A percentile compares a stretch with the other conserved stretches of the same genome.
Evolutionary conservation across 768 basidiomycete species (phyloP).

Genomic region (Terana coerulea): DNA sequence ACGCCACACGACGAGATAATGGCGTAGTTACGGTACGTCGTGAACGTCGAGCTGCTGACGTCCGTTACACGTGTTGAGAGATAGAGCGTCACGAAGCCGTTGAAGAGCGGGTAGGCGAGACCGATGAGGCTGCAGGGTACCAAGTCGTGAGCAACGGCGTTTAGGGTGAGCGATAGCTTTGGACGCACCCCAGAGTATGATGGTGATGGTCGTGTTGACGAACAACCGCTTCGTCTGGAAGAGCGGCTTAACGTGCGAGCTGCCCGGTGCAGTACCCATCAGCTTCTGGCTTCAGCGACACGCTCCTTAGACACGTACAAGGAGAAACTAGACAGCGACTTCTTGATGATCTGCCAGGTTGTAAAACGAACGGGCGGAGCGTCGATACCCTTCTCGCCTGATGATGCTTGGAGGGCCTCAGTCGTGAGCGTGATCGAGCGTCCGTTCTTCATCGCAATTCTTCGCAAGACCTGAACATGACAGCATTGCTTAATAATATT

Average conservation of each 20-base stretch:
- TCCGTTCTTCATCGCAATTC: neutral
- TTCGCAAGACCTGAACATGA: too few species aligned
- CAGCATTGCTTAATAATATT: too few species aligned
- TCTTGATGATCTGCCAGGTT: neutral
- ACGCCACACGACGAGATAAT: neutral
- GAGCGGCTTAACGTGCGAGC: neutral
- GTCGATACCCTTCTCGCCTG: neutral
- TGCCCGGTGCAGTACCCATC: neutral
- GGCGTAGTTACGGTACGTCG: neutral
- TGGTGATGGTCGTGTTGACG: neutral
- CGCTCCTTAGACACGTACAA: neutral
- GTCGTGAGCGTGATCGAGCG: neutral
- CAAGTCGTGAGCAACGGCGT: too few species aligned
- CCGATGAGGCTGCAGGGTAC: slow-evolving; percentile 1
- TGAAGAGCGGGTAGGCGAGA: slow-evolving; percentile 1
- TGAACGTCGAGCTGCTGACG: neutral
- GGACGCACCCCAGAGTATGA: neutral
- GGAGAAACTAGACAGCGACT: neutral
- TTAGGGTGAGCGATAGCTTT: too few species aligned
- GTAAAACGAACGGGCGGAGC: too few species aligned
- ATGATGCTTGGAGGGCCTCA: neutral
- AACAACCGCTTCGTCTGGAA: neutral
- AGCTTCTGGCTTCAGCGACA: too few species aligned
- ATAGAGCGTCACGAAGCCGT: neutral
- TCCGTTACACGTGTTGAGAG: neutral